Evolutionary conservation across 345 rosid species (phyloP).

Genomic region (Hibiscus mutabilis): DNA sequence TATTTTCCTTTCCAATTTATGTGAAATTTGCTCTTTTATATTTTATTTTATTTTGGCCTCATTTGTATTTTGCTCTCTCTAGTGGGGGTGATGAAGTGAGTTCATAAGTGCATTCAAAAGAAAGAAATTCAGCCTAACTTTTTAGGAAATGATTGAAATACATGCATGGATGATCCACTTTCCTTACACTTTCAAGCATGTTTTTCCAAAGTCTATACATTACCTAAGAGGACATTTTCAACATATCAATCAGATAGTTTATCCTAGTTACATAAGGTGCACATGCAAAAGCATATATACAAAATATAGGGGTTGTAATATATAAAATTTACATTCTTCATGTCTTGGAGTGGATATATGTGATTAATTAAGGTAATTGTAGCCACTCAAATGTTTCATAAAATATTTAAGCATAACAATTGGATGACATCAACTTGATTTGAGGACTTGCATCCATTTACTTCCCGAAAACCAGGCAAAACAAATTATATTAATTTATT

Average conservation of each 20-base stretch:
- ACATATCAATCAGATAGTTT: not conserved
- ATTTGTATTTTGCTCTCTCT: not conserved
- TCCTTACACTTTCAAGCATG: not conserved
- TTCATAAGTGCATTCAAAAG: slow-evolving; percentile 7
- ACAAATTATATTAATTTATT: no score
- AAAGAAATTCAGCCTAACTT: not conserved
- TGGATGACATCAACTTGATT: not conserved
- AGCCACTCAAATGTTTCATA: not conserved
- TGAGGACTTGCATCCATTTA: no score
- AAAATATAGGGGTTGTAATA: not conserved
- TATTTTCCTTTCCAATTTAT: no score
- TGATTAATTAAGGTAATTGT: not conserved
- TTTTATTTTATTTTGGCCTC: not conserved
- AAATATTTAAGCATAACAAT: not conserved
- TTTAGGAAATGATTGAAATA: slow-evolving; percentile 15
- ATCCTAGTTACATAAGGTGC: not conserved
- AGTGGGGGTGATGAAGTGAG: not conserved
- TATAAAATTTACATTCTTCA: no score
- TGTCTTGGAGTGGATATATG: not conserved
- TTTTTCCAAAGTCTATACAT: not conserved
- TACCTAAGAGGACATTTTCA: not conserved
- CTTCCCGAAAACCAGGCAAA: no score
- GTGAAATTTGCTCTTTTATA: no score
- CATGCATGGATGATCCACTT: slow-evolving; percentile 14
- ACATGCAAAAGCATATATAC: not conserved